Evolutionary conservation across 192 early-diverging fungal species (phyloP).

Genomic region (Podila epigama): DNA sequence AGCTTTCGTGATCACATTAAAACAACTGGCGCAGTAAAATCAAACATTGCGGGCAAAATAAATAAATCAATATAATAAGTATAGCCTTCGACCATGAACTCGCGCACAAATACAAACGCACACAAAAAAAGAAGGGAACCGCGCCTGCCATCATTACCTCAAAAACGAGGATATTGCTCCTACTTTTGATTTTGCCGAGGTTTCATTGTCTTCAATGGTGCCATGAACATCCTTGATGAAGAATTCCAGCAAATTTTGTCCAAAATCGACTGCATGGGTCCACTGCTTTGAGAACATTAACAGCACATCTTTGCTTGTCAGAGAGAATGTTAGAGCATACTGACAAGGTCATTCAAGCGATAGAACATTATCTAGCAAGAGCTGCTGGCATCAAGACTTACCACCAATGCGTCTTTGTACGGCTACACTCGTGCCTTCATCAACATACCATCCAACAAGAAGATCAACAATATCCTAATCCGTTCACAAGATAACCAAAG

Average conservation of each 20-base stretch:
- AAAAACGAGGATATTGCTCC: slow-evolving; percentile 9
- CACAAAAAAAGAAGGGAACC: not conserved
- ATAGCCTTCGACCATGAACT: too few species aligned
- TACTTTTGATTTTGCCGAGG: not conserved
- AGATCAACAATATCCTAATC: slow-evolving; percentile 66
- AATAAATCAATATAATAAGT: not conserved
- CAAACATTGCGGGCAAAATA: not conserved
- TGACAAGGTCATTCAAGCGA: not conserved
- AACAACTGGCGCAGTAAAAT: slow-evolving; percentile 17
- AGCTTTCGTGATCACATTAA: slow-evolving; percentile 24
- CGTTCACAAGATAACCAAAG: not conserved
- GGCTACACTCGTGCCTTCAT: slow-evolving; percentile 50
- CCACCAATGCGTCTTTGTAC: slow-evolving; percentile 57
- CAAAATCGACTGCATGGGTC: slow-evolving; percentile 17
- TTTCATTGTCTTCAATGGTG: not conserved
- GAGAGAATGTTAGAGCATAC: not conserved
- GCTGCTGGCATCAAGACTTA: slow-evolving; percentile 10
- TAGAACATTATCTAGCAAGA: not conserved
- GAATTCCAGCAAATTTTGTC: slow-evolving; percentile 23
- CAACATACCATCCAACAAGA: slow-evolving; percentile 75
- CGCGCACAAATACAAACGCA: too few species aligned
- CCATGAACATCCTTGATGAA: slow-evolving; percentile 36
- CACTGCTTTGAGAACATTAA: slow-evolving; percentile 21
- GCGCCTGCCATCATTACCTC: slow-evolving; percentile 5
- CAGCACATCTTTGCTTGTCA: slow-evolving; percentile 8